Conservation (phyloP, 345 rosid genomes). For the Populus deltoides region DNA sequence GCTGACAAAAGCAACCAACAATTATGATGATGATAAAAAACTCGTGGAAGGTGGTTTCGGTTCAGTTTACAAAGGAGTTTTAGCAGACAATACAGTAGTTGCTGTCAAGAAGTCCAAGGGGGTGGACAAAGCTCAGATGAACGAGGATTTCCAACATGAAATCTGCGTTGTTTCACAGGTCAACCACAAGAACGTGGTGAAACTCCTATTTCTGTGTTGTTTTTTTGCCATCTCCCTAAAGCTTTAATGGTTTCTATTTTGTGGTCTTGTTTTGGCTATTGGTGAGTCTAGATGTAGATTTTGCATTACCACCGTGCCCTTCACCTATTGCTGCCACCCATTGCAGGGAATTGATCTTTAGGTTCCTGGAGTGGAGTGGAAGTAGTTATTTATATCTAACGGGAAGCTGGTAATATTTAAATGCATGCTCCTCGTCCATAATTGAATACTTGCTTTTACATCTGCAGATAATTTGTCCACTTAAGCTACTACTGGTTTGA, state of each 20-base stretch:
- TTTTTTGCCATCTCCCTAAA: too few species aligned
- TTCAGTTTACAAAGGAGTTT: conserved; percentile 21
- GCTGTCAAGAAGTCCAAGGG: conserved; percentile 15
- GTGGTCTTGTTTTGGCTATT: too few species aligned
- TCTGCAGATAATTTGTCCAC: not conserved
- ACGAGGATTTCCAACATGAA: conserved; percentile 9
- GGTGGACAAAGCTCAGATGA: not conserved
- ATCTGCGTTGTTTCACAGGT: conserved; percentile 15
- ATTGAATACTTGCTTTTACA: not conserved
- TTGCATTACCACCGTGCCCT: not conserved
- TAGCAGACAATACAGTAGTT: not conserved
- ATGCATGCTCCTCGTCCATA: too few species aligned
- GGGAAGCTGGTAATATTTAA: not conserved
- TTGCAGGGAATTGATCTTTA: not conserved
- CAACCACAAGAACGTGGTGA: conserved; percentile 26
- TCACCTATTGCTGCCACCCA: not conserved
- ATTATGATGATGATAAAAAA: conserved; percentile 5
- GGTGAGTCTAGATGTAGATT: not conserved
- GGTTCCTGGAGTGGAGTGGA: not conserved
- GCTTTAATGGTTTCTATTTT: too few species aligned
- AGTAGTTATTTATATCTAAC: not conserved
- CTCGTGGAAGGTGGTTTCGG: conserved; percentile 34
- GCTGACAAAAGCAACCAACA: conserved; percentile 28
- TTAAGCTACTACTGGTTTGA: not conserved
- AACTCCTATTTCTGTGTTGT: too few species aligned